Percentiles rank a stretch among this genome's conserved stretches.
These are phyloP conservation scores for Coniferiporia sulphurascens DNA, from an alignment of 1,284 basidiomycete genomes.

Conservation along the genomic window DNA sequence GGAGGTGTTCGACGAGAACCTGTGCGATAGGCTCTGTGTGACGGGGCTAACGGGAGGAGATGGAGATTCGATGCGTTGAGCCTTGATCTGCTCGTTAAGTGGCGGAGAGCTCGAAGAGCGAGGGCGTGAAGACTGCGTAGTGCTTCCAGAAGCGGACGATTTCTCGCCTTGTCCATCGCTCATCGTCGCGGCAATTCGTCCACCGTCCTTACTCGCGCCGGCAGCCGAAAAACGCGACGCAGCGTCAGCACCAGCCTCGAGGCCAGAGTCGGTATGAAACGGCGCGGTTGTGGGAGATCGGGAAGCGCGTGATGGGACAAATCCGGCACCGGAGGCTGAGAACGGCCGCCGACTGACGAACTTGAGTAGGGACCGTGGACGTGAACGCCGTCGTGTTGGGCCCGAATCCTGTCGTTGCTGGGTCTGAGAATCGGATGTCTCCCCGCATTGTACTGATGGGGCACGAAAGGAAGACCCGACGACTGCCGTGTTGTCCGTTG, in stretches of 20 bases:
- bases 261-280: constrained; percentile 12
- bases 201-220: constrained; percentile 11
- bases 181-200: constrained; percentile 13
- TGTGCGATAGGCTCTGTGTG: constrained; percentile 6
- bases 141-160: neutral
- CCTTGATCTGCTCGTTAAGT: constrained; percentile 1
- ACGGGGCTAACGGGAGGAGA: neutral
- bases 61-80: constrained; percentile 12
- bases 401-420: constrained; percentile 5
- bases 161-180: constrained; percentile 3
- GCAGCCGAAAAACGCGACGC: constrained; percentile 16
- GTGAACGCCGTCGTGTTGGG: constrained; percentile 5
- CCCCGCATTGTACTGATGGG: constrained; percentile 9
- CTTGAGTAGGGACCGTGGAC: constrained; percentile 16
- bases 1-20: constrained; percentile 1
- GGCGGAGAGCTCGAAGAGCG: constrained; percentile 9
- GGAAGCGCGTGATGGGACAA: constrained; percentile 11
- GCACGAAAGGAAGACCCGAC: neutral
- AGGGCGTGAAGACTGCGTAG: constrained; percentile 3
- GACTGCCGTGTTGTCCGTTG: neutral
- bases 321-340: constrained; percentile 17
- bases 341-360: constrained; percentile 18
- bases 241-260: constrained; percentile 8
- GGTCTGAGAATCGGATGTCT: constrained; percentile 8
- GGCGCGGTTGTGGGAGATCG: constrained; percentile 3